Evolutionary conservation across 2,329 filamentous ascomycete species (phyloP).

Genomic region (Cordyceps sp.): DNA sequence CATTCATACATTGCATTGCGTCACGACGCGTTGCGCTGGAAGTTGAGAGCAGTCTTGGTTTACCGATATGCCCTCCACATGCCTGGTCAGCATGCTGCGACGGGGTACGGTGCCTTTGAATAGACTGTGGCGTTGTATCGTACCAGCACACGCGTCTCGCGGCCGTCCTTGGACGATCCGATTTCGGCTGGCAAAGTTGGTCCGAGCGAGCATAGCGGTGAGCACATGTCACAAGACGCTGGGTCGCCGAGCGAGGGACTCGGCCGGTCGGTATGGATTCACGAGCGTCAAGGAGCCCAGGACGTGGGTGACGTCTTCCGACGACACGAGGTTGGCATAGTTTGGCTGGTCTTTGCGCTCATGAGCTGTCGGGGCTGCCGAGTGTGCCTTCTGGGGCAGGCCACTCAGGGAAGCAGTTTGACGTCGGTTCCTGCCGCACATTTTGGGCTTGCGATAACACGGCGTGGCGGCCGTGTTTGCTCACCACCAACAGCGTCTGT

Average conservation of each 20-base stretch:
- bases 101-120: conserved; percentile 9
- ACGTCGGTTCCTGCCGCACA: too few species aligned
- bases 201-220: conserved; percentile 35
- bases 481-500: background rate
- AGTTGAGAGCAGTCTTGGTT: conserved; percentile 44
- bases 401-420: background rate
- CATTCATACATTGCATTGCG: too few species aligned
- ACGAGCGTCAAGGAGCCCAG: too few species aligned
- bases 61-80: conserved; percentile 22
- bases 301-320: too few species aligned
- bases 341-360: too few species aligned
- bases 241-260: too few species aligned
- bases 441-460: too few species aligned
- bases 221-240: conserved; percentile 16
- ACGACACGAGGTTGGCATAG: too few species aligned
- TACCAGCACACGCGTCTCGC: conserved; percentile 1
- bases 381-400: background rate
- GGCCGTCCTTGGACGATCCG: conserved; percentile 2
- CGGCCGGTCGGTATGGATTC: too few species aligned
- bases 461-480: background rate
- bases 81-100: conserved; percentile 34
- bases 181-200: conserved; percentile 4
- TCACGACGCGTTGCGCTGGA: conserved; percentile 23
- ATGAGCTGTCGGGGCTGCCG: too few species aligned
- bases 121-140: conserved; percentile 8